Base-by-base conservation (phyloP, 306 rosid genomes). In the Hippophae rhamnoides region DNA sequence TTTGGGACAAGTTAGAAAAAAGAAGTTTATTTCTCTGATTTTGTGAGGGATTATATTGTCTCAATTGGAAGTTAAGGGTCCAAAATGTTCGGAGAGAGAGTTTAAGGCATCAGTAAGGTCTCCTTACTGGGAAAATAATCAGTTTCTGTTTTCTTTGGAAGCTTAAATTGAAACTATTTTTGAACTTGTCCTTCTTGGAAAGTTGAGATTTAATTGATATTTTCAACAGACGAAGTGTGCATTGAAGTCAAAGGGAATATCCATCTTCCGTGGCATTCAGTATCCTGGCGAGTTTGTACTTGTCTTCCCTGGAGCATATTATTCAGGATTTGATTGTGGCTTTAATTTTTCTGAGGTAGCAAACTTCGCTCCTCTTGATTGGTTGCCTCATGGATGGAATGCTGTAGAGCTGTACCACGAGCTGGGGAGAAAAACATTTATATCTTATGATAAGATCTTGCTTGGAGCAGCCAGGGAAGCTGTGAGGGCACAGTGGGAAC, bases 301-400 rank as follows among this genome's bases (percentile, higher is more conserved):
- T 46, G 66, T 80, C 68, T 70, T 83, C 58, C 87, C 96, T 10
- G 86, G 95, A 69, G 82, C 85, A 67, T 85, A 80, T 76, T 79
- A 77, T 84, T 81, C 96, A 0, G 93, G 87, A 67, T 83, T 92
- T 68, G 81, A 85, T 69, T 85, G 86, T 38, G 99, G 99, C 59
- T 92, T 92, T 77, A 92, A 79, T 73, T 73, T 78, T 69, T 76
- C 90, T 13, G 95, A 83, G 81, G 76, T 70, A 7, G 82, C 77
- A 65, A 78, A 78, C 65, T 80, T 85, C 65, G 95, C 96, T 58
- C 85, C 99, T 67, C 69, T 92, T 45, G 87, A 81, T 53, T 92
- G 96, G 99, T 75, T 92, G 72, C 88, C 82, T 69, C 79, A 71
- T 42, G 99, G 99, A 58, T 81, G 54, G 79, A 72, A 74, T 65